Base-by-base conservation (phyloP, 768 basidiomycete species). In the Boletus rubropictus region DNA sequence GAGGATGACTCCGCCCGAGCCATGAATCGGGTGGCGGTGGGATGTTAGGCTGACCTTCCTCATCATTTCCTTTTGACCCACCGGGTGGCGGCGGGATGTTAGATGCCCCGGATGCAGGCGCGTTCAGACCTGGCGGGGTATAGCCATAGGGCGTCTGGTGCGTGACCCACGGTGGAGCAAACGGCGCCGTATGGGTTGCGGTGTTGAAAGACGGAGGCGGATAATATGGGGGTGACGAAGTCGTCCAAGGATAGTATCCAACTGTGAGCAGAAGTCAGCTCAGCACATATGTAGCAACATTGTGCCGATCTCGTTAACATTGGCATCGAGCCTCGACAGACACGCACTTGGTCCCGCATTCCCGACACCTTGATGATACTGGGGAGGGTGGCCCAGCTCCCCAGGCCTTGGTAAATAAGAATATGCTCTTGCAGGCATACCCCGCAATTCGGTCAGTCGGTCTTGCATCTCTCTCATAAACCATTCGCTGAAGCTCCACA, bases 401-500 rank as follows among this genome's bases (percentile, higher is more conserved):
- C n/a, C 17, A 12, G 34, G 33, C 28, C 28, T 3, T 25, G 27
- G 29, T 2, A 9, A 35, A 32, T 15, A 14, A 8, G 29, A 4
- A 35, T 43, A 14, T 27, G 6, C n/a, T 24, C 27, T 39, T 11
- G 22, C 29, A 29, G n/a, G n/a, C n/a, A n/a, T n/a, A n/a, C 12
- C 17, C 27, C 41, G 42, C 42, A 44, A 31, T 5, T 51, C 48
- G 5, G 20, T 1, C 17, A 39, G 10, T 35, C 31, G 24, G 32
- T 51, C 48, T 31, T 39, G 42, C 48, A 51, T 39, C 37, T 51
- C 50, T 31, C 11, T 39, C 48, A 51, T 43, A 5, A 51, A 21
- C 50, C 50, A 51, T 38, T 51, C 49, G 7, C 22, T 43, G 22
- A 39, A 6, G 25, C 21, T 39, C 21, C 25, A 31, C 28, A 31